Base-by-base conservation (phyloP, 345 rosid species). In the Salix exigua region DNA sequence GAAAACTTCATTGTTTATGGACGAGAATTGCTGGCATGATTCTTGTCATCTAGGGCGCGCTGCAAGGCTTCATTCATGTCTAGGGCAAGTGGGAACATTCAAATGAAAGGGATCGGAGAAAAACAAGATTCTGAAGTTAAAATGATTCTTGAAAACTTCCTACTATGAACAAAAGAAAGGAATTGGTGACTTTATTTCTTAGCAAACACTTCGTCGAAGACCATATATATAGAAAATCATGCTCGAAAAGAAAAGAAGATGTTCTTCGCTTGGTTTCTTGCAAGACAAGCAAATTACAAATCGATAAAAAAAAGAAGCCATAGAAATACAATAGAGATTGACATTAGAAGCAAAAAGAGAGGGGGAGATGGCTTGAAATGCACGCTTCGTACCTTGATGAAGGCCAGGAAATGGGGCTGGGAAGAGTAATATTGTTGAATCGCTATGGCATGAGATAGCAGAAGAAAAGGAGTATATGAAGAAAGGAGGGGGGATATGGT, bases 321-420 rank as follows among this genome's bases (percentile, higher is more conserved):
- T 17, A 8, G 44, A 19, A 23, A 53, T 44, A 31, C 4, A 28
- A 40, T 1, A 2, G 42, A 40, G 70, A 55, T 37, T 66, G 46
- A 26, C 4, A 73, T 18, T 46, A 28, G 11, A 30, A 61, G 40
- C 16, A 40, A 14, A 14, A 61, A 53, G 16, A 55, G 58, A 58
- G 40, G 4, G 60, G 13, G 23, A 11, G 77, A 73, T 42, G 46
- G 16, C 60, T 28, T 42, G 30, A 73, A 72, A 37, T 16, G 55
- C n/a, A 67, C 1, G 51, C 10, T 16, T 63, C 80, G 71, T 76
- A 80, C 84, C 86, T 78, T 65, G 87, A 75, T 62, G 55, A 80
- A 71, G 62, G 61, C 74, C 23, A 58, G 28, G 78, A 75, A 76
- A 28, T 31, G 26, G 62, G 62, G 62, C 50, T 14, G 33, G 80